A percentile compares a stretch with the other conserved stretches of the same genome.
Conservation (phyloP, 371 early-diverging fungal genomes). For the Mortierella sp. region DNA sequence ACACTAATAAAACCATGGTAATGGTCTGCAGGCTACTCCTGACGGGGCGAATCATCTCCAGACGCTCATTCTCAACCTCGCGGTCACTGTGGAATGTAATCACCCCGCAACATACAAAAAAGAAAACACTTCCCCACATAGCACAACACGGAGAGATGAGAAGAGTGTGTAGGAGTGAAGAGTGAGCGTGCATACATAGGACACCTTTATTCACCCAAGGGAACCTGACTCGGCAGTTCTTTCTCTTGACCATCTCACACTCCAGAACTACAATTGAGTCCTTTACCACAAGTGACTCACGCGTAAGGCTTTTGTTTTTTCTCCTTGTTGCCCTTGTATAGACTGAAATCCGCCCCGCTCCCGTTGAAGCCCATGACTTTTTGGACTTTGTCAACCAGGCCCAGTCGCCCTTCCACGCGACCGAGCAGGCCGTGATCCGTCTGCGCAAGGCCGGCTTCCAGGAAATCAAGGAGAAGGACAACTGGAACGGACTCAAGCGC, state of each 20-base stretch:
- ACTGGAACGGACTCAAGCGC: slow-evolving; percentile 82
- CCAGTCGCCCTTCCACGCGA: slow-evolving; percentile 97
- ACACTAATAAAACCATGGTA: slow-evolving; percentile 42
- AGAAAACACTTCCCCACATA: not conserved
- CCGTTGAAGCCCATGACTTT: slow-evolving; percentile 68
- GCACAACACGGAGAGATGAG: not conserved
- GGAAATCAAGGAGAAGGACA: slow-evolving; percentile 89
- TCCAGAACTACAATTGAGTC: too few relatives aligned
- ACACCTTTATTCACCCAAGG: too few relatives aligned
- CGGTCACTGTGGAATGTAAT: slow-evolving; percentile 41
- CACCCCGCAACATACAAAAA: slow-evolving; percentile 2
- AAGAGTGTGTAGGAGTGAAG: too few relatives aligned
- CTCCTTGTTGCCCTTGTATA: not conserved
- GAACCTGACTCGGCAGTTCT: too few relatives aligned
- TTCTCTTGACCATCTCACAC: too few relatives aligned
- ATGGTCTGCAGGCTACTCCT: slow-evolving; percentile 29
- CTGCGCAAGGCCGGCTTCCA: slow-evolving; percentile 84
- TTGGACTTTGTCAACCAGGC: slow-evolving; percentile 91
- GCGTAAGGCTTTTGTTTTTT: too few relatives aligned
- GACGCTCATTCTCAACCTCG: slow-evolving; percentile 21
- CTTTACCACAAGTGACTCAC: too few relatives aligned
- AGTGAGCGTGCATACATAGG: too few relatives aligned
- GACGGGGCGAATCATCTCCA: slow-evolving; percentile 21
- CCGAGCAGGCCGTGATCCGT: slow-evolving; percentile 74
- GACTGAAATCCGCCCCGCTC: slow-evolving; percentile 56